Conservation (phyloP, 1,284 basidiomycete genomes). For the Sphaerobolus stellatus region DNA sequence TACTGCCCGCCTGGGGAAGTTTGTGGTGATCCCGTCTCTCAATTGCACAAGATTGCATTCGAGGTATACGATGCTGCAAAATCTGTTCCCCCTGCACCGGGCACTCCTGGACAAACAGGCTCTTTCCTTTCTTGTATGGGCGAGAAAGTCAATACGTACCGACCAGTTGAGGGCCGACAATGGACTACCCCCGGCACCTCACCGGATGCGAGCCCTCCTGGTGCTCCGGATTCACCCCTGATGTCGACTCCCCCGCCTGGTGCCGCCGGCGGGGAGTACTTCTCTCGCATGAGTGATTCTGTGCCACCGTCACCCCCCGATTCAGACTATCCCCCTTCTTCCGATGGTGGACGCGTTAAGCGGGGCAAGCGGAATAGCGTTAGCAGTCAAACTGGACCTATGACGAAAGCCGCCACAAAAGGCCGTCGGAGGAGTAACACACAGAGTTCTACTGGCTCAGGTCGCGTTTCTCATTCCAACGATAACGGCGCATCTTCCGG, state of each 20-base stretch:
- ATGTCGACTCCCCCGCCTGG: constrained; percentile 57
- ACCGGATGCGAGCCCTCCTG: constrained; percentile 53
- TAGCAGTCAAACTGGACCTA: constrained; percentile 61
- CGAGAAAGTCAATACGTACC: constrained; percentile 85
- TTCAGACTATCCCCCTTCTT: constrained; percentile 69
- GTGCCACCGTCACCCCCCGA: constrained; percentile 61
- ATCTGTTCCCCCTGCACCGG: constrained; percentile 59
- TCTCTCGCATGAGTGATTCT: constrained; percentile 44
- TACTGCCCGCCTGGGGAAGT: constrained; percentile 82
- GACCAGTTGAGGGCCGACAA: constrained; percentile 77
- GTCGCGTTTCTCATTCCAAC: constrained; percentile 46
- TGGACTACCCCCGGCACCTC: constrained; percentile 57
- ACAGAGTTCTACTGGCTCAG: constrained; percentile 62
- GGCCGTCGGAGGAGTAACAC: constrained; percentile 70
- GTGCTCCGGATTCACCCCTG: constrained; percentile 64
- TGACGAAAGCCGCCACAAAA: constrained; percentile 60
- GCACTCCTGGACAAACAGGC: constrained; percentile 71
- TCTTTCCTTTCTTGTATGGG: constrained; percentile 85
- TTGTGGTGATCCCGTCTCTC: constrained; percentile 91
- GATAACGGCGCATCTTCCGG: constrained; percentile 70
- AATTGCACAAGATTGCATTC: constrained; percentile 92
- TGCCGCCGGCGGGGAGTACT: constrained; percentile 62
- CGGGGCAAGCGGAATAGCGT: constrained; percentile 68
- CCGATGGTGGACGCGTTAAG: constrained; percentile 79
- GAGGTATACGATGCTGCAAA: constrained; percentile 79